Base-by-base conservation (phyloP, 352 stramenopile species). In the Pythium brassicae region DNA sequence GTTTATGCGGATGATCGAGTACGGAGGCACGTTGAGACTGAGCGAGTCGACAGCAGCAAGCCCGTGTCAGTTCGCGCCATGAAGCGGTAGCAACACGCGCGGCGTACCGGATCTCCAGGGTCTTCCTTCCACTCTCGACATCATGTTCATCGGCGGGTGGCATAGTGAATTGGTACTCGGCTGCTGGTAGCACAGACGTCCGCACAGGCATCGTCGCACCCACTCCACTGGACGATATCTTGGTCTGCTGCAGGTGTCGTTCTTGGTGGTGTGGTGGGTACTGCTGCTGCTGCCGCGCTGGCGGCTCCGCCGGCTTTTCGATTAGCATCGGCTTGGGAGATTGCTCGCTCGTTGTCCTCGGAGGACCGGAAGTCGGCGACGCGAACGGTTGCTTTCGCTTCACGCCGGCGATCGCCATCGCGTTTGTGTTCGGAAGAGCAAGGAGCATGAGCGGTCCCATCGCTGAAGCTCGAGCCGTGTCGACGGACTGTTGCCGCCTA, bases 1-100 rank as follows among this genome's bases (percentile, higher is more conserved):
- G 61, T 83, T 78, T 15, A 65, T 64, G 43, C 70, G 80, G 53
- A 89, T 89, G 64, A 87, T 80, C 4, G 75, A 85, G 48, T 90
- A 90, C 32, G 80, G 80, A 14, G 71, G 63, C 25, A 69, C 72
- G 43, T 90, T 88, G 19, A 90, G 63, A 29, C 76, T 86, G 37
- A 10, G 14, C 3, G 8, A 29, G n/a, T 25, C 17, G 11, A 20
- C 29, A 34, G 6, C 7, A 23, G 15, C 49, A 20, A 43, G 32
- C n/a, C 17, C 10, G 48, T 42, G n/a, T 34, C 9, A 35, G 11
- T 20, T n/a, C 20, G 17, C 39, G 10, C 39, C 19, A 45, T 6
- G 11, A 40, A 12, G 17, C 7, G 17, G 4, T 43, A 44, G 3
- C 9, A 29, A 37, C 32, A 37, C 32, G 34, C 9, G 10, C n/a